Base-by-base conservation (phyloP, 2,329 filamentous ascomycete species). In the Aspergillus neotritici region DNA sequence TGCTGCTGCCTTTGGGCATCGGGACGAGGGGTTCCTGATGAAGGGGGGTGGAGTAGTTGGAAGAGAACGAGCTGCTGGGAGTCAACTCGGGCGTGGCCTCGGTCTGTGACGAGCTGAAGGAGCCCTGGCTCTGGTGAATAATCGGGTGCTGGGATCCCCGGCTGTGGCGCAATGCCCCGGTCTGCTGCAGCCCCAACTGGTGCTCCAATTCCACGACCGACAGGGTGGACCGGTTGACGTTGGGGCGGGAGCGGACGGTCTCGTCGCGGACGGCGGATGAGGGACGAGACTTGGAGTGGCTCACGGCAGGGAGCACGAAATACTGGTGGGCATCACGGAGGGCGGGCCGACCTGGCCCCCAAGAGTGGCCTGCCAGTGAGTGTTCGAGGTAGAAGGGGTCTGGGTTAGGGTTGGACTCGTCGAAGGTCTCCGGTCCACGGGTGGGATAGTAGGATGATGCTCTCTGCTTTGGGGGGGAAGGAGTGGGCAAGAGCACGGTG, bases 321-420 rank as follows among this genome's bases (percentile, higher is more conserved):
- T 63, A 65, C 34, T 57, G 56, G 47, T 54, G 54, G 34, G 55
- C 60, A 61, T 66, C 53, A 45, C 62, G 57, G 49, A 60, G 56
- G 6, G 50, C 52, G 16, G 55, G 55, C 25, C 46, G 49, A 41
- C 54, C 51, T 30, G 48, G 44, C 16, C 58, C 50, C 56, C 57
- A 61, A 31, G 52, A 44, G 10, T 58, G 55, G 30, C 50, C 53
- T 5, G 57, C 51, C 34, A 67, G 46, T 12, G 64, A 62, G 32
- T 61, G 53, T 44, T 68, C 65, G 15, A 68, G 61, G 38, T 67
- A 68, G 50, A 67, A 68, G 4, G 65, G 65, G 44, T 67, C 65
- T 5, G 56, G 53, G 34, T 64, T 63, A 11, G 56, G 53, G 34
- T 64, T 63, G 11, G 64, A 55, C 25, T 68, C 64, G 47, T 65